Base-by-base conservation (phyloP, 495 filamentous ascomycete genomes). In the Penicillium psychrofluorescens region DNA sequence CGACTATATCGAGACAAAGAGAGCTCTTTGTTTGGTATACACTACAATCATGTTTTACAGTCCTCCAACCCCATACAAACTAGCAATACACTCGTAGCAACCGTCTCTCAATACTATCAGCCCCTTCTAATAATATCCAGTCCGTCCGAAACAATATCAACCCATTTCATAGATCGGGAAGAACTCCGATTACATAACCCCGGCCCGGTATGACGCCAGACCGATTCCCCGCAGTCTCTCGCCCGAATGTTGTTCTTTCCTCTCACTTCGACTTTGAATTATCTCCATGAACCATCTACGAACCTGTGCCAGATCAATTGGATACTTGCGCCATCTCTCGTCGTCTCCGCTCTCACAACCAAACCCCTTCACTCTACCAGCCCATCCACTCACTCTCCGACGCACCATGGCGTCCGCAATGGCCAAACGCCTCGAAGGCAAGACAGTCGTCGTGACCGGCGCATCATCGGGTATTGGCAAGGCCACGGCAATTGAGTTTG, bases 391-490 rank as follows among this genome's bases (percentile, higher is more conserved):
- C 35, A 52, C 44, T 11, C 22, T 60, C 35, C 58, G 50, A 58
- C 69, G 69, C 54, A 66, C 63, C 37, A 95, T 95, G 90, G 75
- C 87, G 14, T 71, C 83, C 33, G 83, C 88, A 56, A 84, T 86
- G 73, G 75, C 77, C 46, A 83, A 86, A 65, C 90, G 92, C 70
- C 85, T 98, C 35, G 77, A 85, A 49, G 90, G 90, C 77, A 98
- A 97, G 70, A 97, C 90, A 1, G 78, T 98, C 35, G 63, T 97
- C 31, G 78, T 98, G 42, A 98, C 92, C 0, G 92, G 92, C 34
- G 92, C 92, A 31, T 92, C 86, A 0, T 95, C 90, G 2, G 92
- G 92, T 35, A 98, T 98, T 58, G 92, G 92, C 2, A 77, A 77
- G 43, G 84, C 80, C 61, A 88, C 82, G 37, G 92, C 92, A 22